A percentile compares a stretch with the other conserved stretches of the same genome.
Conservation (phyloP, 164 flowering plant species). For the Taxillus chinensis region DNA sequence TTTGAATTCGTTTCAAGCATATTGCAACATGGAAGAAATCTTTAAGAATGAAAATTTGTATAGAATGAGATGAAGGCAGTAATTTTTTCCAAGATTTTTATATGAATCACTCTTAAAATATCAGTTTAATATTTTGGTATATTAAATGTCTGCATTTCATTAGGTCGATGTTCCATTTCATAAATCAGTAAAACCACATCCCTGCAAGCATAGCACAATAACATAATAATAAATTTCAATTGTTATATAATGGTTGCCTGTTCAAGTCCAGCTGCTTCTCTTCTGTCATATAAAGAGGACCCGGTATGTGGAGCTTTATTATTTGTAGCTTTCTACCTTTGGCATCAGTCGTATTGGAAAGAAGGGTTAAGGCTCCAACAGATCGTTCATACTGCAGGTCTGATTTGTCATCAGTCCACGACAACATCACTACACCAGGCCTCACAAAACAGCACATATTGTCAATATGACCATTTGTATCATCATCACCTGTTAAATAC, state of each 20-base stretch:
- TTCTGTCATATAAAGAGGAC: slow-evolving; percentile 79
- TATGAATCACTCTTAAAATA: too few relatives aligned
- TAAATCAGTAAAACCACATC: too few relatives aligned
- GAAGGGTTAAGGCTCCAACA: slow-evolving; percentile 61
- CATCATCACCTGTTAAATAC: slow-evolving; percentile 74
- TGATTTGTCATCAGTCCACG: slow-evolving; percentile 89
- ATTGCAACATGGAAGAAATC: too few relatives aligned
- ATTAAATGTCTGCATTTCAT: too few relatives aligned
- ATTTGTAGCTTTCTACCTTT: slow-evolving; percentile 62
- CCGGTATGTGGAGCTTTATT: slow-evolving; percentile 82
- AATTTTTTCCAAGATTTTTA: too few relatives aligned
- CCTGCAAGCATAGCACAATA: too few relatives aligned
- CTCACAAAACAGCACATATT: slow-evolving; percentile 95
- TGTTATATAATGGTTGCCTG: slow-evolving; percentile 30
- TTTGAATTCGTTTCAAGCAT: too few relatives aligned
- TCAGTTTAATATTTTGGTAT: too few relatives aligned
- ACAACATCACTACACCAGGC: slow-evolving; percentile 84
- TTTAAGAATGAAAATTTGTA: too few relatives aligned
- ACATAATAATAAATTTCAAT: not conserved
- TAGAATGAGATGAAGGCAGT: too few relatives aligned
- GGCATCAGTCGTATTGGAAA: slow-evolving; percentile 66
- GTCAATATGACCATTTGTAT: slow-evolving; percentile 96
- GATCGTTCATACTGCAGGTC: slow-evolving; percentile 85
- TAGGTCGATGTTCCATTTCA: too few relatives aligned
- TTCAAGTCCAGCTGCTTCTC: slow-evolving; percentile 61